A percentile compares a stretch with the other conserved stretches of the same genome.
These are phyloP conservation scores for Nicotiana knightiana DNA, from an alignment of 257 asterid species.

Conservation along the genomic window DNA sequence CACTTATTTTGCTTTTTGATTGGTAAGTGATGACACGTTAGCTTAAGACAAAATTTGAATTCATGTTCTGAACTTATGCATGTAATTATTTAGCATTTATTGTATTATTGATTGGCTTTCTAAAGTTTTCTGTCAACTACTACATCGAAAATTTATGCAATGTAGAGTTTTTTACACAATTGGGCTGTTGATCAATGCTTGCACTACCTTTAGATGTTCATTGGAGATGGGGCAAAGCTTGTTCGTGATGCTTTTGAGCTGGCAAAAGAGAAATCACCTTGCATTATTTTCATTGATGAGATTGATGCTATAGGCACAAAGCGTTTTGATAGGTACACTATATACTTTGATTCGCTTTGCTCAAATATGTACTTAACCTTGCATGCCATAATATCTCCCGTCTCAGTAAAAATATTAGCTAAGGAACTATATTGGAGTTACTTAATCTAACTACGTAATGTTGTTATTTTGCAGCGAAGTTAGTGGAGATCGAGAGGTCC, in stretches of 20 bases:
- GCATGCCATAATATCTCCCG: neutral
- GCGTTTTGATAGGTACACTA: slow-evolving; percentile 71
- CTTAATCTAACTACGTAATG: neutral
- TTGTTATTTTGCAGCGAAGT: slow-evolving; percentile 61
- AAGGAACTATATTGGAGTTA: neutral
- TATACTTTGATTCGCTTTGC: neutral
- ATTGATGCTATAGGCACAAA: slow-evolving; percentile 95
- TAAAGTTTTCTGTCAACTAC: neutral
- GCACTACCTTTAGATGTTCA: slow-evolving; percentile 58
- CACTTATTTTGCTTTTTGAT: too few relatives aligned
- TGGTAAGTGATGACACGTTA: too few relatives aligned
- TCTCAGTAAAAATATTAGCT: neutral
- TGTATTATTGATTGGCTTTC: neutral
- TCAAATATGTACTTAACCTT: neutral
- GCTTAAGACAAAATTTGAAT: neutral
- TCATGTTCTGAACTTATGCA: neutral
- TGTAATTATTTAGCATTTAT: neutral
- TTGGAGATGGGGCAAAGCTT: slow-evolving; percentile 88
- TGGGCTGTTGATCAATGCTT: slow-evolving; percentile 6
- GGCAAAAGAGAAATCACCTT: slow-evolving; percentile 93
- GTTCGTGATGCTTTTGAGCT: slow-evolving; percentile 93
- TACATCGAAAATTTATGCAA: neutral
- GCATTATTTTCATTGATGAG: slow-evolving; percentile 91
- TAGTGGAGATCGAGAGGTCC: slow-evolving; percentile 93
- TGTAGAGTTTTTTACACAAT: neutral